phyloP scores from a whole-genome alignment of 805 yeast species.

The Ogataea ganodermae region DNA sequence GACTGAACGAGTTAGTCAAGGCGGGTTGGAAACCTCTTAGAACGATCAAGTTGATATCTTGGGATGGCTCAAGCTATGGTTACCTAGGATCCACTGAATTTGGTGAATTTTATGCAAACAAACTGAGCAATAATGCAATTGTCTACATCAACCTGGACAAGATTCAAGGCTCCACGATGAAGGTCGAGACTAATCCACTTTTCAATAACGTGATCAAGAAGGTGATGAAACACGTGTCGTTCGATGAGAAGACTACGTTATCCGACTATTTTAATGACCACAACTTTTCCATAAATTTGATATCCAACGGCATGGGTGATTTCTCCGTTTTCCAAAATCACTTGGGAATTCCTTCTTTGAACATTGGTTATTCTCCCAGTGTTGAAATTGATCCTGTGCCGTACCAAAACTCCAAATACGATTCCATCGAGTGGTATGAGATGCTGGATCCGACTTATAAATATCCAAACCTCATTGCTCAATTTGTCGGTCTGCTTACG shows the following conservation, averaged over 20 bases:
- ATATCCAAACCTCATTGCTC: slow-evolving; percentile 58
- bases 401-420: slow-evolving; percentile 60
- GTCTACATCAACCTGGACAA: slow-evolving; percentile 57
- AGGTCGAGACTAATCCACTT: slow-evolving; percentile 57
- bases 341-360: slow-evolving; percentile 65
- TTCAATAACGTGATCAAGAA: slow-evolving; percentile 45
- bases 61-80: slow-evolving; percentile 52
- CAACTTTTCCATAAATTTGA: slow-evolving; percentile 39
- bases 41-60: slow-evolving; percentile 41
- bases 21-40: slow-evolving; percentile 49
- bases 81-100: slow-evolving; percentile 57
- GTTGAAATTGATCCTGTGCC: slow-evolving; percentile 49
- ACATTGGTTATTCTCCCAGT: slow-evolving; percentile 44
- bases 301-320: slow-evolving; percentile 54
- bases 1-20: slow-evolving; percentile 44
- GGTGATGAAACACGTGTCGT: slow-evolving; percentile 50
- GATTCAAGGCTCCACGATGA: slow-evolving; percentile 52
- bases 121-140: slow-evolving; percentile 44
- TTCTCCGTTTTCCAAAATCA: slow-evolving; percentile 63
- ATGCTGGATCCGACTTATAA: slow-evolving; percentile 47
- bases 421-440: slow-evolving; percentile 57
- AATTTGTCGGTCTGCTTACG: slow-evolving; percentile 56
- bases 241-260: slow-evolving; percentile 42
- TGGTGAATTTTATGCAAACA: slow-evolving; percentile 49
- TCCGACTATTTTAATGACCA: slow-evolving; percentile 48